Base-by-base conservation (phyloP, 2,329 filamentous ascomycete genomes). In the Stylonectria norvegica region DNA sequence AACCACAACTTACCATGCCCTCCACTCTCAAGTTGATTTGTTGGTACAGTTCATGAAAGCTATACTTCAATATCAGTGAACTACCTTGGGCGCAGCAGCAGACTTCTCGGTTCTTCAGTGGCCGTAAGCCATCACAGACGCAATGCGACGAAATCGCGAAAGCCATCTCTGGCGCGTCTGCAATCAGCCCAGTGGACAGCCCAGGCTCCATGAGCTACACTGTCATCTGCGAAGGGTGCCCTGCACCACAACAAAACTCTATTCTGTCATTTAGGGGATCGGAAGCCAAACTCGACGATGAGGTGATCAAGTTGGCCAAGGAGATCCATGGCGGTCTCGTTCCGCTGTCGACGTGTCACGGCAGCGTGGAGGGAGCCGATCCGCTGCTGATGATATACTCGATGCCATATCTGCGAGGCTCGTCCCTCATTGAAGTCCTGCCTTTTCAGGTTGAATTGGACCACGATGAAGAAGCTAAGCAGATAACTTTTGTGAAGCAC, bases 171-270 rank as follows among this genome's bases (percentile, higher is more conserved):
- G 43, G 48, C 34, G 49, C 52, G 7, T 48, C 42, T n/a, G 39
- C 12, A 3, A 40, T 56, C 4, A 40, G 40, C 31, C 47, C 42
- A 2, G 53, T 60, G 1, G 53, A 59, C 20, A 56, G 40, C 37
- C 58, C 49, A 29, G 57, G 57, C 19, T 59, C 52, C 12, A 48
- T 55, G 46, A 59, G 57, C 49, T 58, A 59, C 44, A 59, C 56
- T 5, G 53, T 59, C 32, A 19, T 60, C 28, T 56, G 51, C 37
- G 49, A 22, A 33, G 27, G 48, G 27, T 27, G 50, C 17, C 35
- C 27, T n/a, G 38, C 30, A 40, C 30, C 29, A 45, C 32, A 40
- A 34, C 17, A 29, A 27, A 34, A 47, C 34, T 29, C 44, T 15
- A 27, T 49, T 31, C 20, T 47, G 29, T 50, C 48, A 19, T 50